Conservation (phyloP, 176 grass and related monocot species). For the Triticum monococcum region DNA sequence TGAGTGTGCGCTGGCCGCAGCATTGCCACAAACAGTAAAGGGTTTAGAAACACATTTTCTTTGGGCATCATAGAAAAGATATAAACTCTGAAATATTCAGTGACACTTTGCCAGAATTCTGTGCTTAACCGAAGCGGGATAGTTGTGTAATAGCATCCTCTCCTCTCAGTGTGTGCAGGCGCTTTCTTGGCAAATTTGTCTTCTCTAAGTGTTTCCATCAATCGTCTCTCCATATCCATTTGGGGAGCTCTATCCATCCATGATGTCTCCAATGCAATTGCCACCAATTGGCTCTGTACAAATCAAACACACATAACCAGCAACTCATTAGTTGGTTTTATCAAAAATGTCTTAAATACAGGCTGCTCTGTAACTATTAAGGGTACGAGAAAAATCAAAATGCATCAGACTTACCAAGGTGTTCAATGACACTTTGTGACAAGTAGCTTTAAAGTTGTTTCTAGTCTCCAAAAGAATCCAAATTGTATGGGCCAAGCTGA, state of each 20-base stretch:
- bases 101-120: not conserved
- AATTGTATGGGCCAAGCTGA: constrained; percentile 78
- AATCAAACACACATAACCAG: not conserved
- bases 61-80: too few relatives aligned
- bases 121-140: constrained; percentile 79
- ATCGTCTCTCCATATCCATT: constrained; percentile 61
- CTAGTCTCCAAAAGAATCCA: constrained; percentile 67
- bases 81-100: too few relatives aligned
- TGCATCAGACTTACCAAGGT: constrained; percentile 51
- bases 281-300: constrained; percentile 75
- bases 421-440: constrained; percentile 62
- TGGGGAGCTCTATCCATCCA: constrained; percentile 56
- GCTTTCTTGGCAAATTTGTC: constrained; percentile 53
- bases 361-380: not conserved
- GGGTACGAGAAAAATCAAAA: not conserved
- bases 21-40: too few relatives aligned
- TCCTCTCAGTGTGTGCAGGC: constrained; percentile 38
- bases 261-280: constrained; percentile 69
- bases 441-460: constrained; percentile 77
- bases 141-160: constrained; percentile 79
- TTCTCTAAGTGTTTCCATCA: constrained; percentile 69
- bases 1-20: not conserved
- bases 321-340: constrained; percentile 3
- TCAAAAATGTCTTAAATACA: not conserved
- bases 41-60: too few relatives aligned